Evolutionary conservation across 495 filamentous ascomycete species (phyloP).

Genomic region (Penicillium lividum): DNA sequence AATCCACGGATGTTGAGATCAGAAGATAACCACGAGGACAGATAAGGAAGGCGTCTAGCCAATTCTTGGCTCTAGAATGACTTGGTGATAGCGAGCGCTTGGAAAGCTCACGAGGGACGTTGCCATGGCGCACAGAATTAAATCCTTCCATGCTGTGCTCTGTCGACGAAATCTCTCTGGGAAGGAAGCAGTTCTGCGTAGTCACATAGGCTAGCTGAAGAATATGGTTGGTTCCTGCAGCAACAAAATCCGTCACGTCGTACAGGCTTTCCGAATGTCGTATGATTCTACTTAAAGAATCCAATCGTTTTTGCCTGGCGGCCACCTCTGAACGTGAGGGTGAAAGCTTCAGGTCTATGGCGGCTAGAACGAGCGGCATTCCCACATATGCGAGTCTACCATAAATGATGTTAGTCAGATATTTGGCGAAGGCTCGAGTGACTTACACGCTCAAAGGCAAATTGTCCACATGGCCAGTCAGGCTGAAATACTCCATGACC

Average conservation of each 20-base stretch:
- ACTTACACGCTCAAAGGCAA: constrained; percentile 38
- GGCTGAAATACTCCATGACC: constrained; percentile 37
- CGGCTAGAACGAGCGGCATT: constrained; percentile 38
- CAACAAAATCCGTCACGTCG: constrained; percentile 38
- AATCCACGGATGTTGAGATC: constrained; percentile 36
- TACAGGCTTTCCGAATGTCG: constrained; percentile 32
- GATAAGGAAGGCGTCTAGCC: constrained; percentile 34
- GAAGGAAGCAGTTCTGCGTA: constrained; percentile 32
- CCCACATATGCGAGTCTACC: constrained; percentile 31
- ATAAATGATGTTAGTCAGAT: not conserved
- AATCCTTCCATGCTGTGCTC: not conserved
- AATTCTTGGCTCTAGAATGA: constrained; percentile 21
- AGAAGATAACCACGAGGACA: constrained; percentile 37
- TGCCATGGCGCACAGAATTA: not conserved
- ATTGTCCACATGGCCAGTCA: constrained; percentile 21
- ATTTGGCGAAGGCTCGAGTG: not conserved
- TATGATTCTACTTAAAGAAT: constrained; percentile 32
- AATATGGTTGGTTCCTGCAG: constrained; percentile 33
- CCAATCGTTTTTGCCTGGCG: constrained; percentile 24
- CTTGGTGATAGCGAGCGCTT: not conserved
- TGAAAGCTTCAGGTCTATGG: constrained; percentile 39
- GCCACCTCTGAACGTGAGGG: constrained; percentile 22
- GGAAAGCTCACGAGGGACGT: not conserved
- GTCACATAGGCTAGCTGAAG: constrained; percentile 34
- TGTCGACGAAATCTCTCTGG: not conserved